phyloP scores from a whole-genome alignment of 108 stramenopile genomes.

The Cyclotella sp. region DNA sequence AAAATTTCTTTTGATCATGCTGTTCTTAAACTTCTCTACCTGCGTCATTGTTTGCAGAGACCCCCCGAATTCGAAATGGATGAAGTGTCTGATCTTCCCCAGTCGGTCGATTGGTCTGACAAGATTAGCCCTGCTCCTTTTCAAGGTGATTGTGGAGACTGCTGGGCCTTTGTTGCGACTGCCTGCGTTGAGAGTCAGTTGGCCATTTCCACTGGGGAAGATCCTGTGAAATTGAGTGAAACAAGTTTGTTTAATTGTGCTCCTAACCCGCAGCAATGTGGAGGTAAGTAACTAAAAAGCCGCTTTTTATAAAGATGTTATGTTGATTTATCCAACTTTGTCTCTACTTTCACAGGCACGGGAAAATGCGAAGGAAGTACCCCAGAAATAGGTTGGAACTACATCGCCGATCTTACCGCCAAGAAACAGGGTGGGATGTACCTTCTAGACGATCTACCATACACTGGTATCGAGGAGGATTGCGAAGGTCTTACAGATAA shows the following conservation, averaged over 20 bases:
- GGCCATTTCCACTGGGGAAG: slow-evolving; percentile 66
- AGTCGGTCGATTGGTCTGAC: slow-evolving; percentile 78
- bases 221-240: slow-evolving; percentile 57
- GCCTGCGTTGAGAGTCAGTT: slow-evolving; percentile 81
- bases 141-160: slow-evolving; percentile 85
- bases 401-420: slow-evolving; percentile 47
- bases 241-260: slow-evolving; percentile 84
- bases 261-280: slow-evolving; percentile 85
- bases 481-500: slow-evolving; percentile 17
- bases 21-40: no score
- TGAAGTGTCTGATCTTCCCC: slow-evolving; percentile 58
- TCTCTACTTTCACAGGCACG: not conserved
- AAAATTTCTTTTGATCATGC: no score
- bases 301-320: not conserved
- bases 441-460: slow-evolving; percentile 23
- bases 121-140: slow-evolving; percentile 78
- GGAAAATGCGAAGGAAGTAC: slow-evolving; percentile 12
- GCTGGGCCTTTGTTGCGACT: slow-evolving; percentile 87
- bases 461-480: not conserved
- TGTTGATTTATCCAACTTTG: not conserved
- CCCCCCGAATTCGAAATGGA: slow-evolving; percentile 50
- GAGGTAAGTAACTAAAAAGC: slow-evolving; percentile 52
- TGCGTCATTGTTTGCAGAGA: slow-evolving; percentile 3
- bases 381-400: slow-evolving; percentile 40
- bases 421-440: slow-evolving; percentile 40